These are phyloP conservation scores for Diaporthe helianthi DNA, from an alignment of 2,329 filamentous ascomycete genomes.

Conservation along the genomic window DNA sequence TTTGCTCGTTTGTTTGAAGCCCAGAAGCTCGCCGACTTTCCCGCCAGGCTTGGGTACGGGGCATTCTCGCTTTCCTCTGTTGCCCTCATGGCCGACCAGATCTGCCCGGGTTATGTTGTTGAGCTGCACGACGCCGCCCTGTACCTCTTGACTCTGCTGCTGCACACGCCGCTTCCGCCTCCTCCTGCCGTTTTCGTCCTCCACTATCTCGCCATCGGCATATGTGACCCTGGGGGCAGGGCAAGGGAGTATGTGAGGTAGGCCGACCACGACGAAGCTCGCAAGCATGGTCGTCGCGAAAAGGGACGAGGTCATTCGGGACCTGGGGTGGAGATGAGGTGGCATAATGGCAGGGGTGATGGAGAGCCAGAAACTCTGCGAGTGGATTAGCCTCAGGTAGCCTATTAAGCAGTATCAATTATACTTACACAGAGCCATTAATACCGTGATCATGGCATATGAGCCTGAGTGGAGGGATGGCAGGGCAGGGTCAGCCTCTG, in stretches of 20 bases:
- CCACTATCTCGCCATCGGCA: slow-evolving; percentile 69
- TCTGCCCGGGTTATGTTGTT: slow-evolving; percentile 49
- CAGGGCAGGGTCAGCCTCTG: neutral
- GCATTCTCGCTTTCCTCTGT: slow-evolving; percentile 72
- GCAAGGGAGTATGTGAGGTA: slow-evolving; percentile 91
- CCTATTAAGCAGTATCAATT: neutral
- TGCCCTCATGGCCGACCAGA: slow-evolving; percentile 49
- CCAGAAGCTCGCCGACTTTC: slow-evolving; percentile 58
- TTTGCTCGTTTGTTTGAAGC: slow-evolving; percentile 60
- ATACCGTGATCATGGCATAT: slow-evolving; percentile 1
- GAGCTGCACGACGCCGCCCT: slow-evolving; percentile 53
- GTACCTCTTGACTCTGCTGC: slow-evolving; percentile 34
- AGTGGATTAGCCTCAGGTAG: neutral
- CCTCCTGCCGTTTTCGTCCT: slow-evolving; percentile 53
- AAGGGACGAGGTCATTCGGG: slow-evolving; percentile 89
- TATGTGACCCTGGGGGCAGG: slow-evolving; percentile 79
- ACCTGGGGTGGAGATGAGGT: slow-evolving; percentile 90
- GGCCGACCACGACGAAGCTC: slow-evolving; percentile 88
- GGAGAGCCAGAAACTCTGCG: neutral
- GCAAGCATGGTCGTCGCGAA: slow-evolving; percentile 92
- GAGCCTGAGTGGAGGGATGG: neutral
- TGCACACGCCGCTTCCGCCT: slow-evolving; percentile 51
- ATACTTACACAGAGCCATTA: neutral
- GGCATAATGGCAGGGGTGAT: slow-evolving; percentile 64
- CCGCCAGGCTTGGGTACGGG: slow-evolving; percentile 91